These are phyloP conservation scores for Ustilago tritici DNA, from an alignment of 1,284 basidiomycete species.

Conservation along the genomic window DNA sequence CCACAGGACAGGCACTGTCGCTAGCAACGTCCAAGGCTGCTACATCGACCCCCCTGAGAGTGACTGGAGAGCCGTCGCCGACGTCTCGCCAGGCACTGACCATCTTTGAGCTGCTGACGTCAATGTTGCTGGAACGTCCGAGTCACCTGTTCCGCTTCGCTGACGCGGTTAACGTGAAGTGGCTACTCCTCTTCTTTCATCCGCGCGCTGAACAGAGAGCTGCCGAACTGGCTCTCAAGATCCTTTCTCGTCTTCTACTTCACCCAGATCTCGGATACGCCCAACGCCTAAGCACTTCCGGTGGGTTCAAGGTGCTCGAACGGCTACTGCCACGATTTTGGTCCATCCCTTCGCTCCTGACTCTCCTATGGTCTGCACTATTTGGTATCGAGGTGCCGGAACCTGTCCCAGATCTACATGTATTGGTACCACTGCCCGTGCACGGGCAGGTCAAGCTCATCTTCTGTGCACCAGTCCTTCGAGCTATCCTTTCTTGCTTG, in stretches of 20 bases:
- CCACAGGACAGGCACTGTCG: not conserved
- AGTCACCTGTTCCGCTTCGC: slow-evolving; percentile 46
- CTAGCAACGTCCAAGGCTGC: not conserved
- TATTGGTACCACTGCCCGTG: slow-evolving; percentile 72
- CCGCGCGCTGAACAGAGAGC: slow-evolving; percentile 49
- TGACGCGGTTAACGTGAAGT: slow-evolving; percentile 50
- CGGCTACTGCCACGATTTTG: slow-evolving; percentile 79
- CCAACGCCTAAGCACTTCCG: slow-evolving; percentile 75
- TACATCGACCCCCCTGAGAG: not conserved
- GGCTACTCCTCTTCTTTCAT: slow-evolving; percentile 62
- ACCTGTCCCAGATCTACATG: slow-evolving; percentile 75
- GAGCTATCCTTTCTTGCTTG: slow-evolving; percentile 58
- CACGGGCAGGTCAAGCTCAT: slow-evolving; percentile 74
- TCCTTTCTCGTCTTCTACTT: slow-evolving; percentile 46
- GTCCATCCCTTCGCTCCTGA: slow-evolving; percentile 75
- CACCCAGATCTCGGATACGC: slow-evolving; percentile 32
- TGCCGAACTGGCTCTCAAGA: slow-evolving; percentile 42
- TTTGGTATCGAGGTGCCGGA: slow-evolving; percentile 73
- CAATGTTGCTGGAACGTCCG: slow-evolving; percentile 47
- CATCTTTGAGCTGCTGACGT: slow-evolving; percentile 50
- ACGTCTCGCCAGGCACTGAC: slow-evolving; percentile 22
- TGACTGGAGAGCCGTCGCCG: not conserved
- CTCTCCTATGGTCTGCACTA: slow-evolving; percentile 76
- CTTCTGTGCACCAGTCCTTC: slow-evolving; percentile 48
- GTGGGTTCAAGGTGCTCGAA: slow-evolving; percentile 80